phyloP scores from a whole-genome alignment of 1,284 basidiomycete genomes.

The Cryptococcus maquisensis region DNA sequence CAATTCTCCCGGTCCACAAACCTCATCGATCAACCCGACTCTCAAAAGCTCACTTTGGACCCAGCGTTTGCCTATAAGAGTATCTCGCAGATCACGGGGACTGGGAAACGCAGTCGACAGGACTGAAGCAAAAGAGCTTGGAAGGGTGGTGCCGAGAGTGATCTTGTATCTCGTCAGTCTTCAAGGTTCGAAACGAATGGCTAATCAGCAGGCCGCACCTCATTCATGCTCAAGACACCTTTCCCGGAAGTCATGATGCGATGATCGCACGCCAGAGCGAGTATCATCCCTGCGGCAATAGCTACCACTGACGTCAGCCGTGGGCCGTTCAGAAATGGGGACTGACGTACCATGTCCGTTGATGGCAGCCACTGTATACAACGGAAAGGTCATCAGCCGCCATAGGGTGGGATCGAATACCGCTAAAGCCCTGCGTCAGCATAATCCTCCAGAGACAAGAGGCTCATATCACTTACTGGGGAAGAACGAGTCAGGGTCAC shows the following conservation, averaged over 20 bases:
- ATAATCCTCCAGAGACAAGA: too few species aligned
- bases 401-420: slow-evolving; percentile 44
- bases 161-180: slow-evolving; percentile 53
- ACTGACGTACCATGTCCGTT: slow-evolving; percentile 65
- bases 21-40: slow-evolving; percentile 68
- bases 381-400: slow-evolving; percentile 49
- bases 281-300: slow-evolving; percentile 79
- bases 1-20: slow-evolving; percentile 58
- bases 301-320: slow-evolving; percentile 45
- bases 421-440: slow-evolving; percentile 23
- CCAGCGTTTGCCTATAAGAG: slow-evolving; percentile 76
- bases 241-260: slow-evolving; percentile 81
- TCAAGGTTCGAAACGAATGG: background rate
- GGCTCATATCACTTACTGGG: too few species aligned
- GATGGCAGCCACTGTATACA: slow-evolving; percentile 72
- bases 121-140: slow-evolving; percentile 65
- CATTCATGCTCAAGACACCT: slow-evolving; percentile 90
- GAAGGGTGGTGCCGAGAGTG: slow-evolving; percentile 75
- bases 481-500: too few species aligned
- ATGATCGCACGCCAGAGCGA: slow-evolving; percentile 81
- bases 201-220: slow-evolving; percentile 52
- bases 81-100: slow-evolving; percentile 62
- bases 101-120: slow-evolving; percentile 64
- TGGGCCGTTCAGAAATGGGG: background rate
- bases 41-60: slow-evolving; percentile 67